Evolutionary conservation across 805 yeast genomes (phyloP).

Genomic region (Dipodascus geniculatus): DNA sequence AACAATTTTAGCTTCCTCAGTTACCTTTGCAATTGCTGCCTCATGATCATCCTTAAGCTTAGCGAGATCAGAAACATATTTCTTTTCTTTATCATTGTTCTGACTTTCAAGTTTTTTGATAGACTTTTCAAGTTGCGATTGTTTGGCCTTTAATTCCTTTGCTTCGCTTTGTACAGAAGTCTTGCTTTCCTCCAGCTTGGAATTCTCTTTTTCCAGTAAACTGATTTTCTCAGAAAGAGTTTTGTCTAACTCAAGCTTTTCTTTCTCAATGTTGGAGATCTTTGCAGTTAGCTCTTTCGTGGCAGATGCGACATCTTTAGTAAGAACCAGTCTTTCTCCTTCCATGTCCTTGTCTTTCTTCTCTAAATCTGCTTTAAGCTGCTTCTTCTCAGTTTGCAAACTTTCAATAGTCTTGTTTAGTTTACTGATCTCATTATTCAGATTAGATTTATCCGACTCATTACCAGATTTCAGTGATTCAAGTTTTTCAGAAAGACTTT

Average conservation of each 20-base stretch:
- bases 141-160: slow-evolving; percentile 4
- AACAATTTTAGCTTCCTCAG: slow-evolving; percentile 1
- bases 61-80: slow-evolving; percentile 4
- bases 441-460: slow-evolving; percentile 2
- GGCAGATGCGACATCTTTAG: neutral
- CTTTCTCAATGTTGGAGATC: slow-evolving; percentile 9
- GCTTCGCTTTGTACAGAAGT: slow-evolving; percentile 4
- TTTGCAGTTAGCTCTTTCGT: neutral
- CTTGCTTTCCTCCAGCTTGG: slow-evolving; percentile 9
- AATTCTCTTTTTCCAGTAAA: slow-evolving; percentile 29
- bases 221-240: slow-evolving; percentile 28
- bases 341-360: slow-evolving; percentile 4
- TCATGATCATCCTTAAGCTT: slow-evolving; percentile 4
- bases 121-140: slow-evolving; percentile 2
- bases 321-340: slow-evolving; percentile 4
- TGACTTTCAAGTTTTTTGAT: slow-evolving; percentile 10
- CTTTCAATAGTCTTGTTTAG: slow-evolving; percentile 1
- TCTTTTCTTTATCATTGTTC: slow-evolving; percentile 1
- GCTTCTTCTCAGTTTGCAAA: neutral
- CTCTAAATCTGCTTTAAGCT: slow-evolving; percentile 1
- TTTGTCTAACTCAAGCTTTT: slow-evolving; percentile 14
- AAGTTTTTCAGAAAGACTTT: slow-evolving; percentile 14
- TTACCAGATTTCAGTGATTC: slow-evolving; percentile 7
- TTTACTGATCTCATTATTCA: neutral
- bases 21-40: slow-evolving; percentile 1